Base-by-base conservation (phyloP, 2,329 filamentous ascomycete species). In the Acrocalymma vagum region DNA sequence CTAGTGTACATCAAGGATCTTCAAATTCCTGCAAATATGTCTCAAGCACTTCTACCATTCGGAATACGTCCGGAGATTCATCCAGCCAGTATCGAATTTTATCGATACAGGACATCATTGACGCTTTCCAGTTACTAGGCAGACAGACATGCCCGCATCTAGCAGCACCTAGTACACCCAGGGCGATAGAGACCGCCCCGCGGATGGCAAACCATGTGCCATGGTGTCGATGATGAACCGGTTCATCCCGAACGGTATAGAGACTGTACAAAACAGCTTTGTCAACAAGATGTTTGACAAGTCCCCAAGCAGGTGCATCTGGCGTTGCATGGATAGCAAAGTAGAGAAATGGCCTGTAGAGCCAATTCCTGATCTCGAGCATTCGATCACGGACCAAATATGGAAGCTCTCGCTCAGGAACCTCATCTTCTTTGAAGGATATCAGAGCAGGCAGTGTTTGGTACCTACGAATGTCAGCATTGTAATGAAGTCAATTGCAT, bases 31-130 rank as follows among this genome's bases (percentile, higher is more conserved):
- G n/a, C n/a, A n/a, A n/a, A n/a, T n/a, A 33, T 22, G 9, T 13
- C 13, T 33, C 30, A 33, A 33, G 30, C 9, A 33, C 30, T 18
- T 33, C 9, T 14, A 33, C 9, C 15, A n/a, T 21, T 9, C 30
- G 30, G 9, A 21, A 33, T 4, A 33, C n/a, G 6, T 21, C 30
- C 9, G 30, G 17, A 13, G 8, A 11, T 33, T 33, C 30, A 15
- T 17, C 16, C 24, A 22, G 18, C 30, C 30, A 33, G 14, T 22
- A 33, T 10, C 14, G 30, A 13, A 33, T 15, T 18, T 33, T 14
- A 22, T 33, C 9, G 17, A 33, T 33, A 10, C 10, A 10, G 9
- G 3, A 22, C 15, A 13, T 11, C 6, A 33, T 21, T 9, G 24
- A 9, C 5, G 21, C 14, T 22, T 23, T 33, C 30, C 30, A 33